Conservation (phyloP, 805 yeast species). For the Ogataea pignaliae region DNA sequence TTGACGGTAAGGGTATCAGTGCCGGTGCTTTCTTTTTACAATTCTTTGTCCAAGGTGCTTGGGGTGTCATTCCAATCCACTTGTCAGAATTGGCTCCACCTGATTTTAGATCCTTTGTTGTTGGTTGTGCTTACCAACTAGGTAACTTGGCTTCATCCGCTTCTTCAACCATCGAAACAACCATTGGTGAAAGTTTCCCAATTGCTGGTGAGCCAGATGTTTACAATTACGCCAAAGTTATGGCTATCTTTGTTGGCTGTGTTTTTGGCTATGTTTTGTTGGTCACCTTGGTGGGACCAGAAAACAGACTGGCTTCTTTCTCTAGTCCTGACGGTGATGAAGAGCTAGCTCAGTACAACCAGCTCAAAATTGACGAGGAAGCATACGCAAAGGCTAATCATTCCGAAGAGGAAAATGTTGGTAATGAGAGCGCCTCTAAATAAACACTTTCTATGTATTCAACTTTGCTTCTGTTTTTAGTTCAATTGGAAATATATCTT, state of each 20-base stretch:
- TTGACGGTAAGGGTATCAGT: conserved; percentile 41
- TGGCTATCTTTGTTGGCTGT: conserved; percentile 65
- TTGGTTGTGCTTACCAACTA: conserved; percentile 61
- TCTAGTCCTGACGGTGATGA: conserved; percentile 15
- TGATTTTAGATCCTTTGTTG: conserved; percentile 56
- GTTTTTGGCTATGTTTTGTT: conserved; percentile 51
- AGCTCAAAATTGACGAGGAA: conserved; percentile 4
- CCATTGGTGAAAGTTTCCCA: conserved; percentile 55
- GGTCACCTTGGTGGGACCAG: conserved; percentile 56
- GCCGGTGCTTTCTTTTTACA: conserved; percentile 62
- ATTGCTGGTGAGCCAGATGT: conserved; percentile 22
- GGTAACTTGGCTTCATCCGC: conserved; percentile 68
- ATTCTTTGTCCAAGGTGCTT: conserved; percentile 63
- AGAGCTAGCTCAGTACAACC: conserved; percentile 9
- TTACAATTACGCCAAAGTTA: conserved; percentile 53
- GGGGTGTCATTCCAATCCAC: conserved; percentile 66
- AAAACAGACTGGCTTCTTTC: conserved; percentile 34
- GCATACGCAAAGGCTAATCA: background rate
- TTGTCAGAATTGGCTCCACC: conserved; percentile 60
- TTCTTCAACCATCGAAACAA: conserved; percentile 63
- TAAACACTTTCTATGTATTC: background rate
- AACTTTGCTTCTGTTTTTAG: background rate
- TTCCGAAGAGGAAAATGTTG: background rate
- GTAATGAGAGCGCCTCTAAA: background rate
- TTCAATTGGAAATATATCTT: no score